Evolutionary conservation across 768 basidiomycete genomes (phyloP), one percentile per base, ranked within the genome.

Genomic region (Psilocybe subaeruginosa): DNA sequence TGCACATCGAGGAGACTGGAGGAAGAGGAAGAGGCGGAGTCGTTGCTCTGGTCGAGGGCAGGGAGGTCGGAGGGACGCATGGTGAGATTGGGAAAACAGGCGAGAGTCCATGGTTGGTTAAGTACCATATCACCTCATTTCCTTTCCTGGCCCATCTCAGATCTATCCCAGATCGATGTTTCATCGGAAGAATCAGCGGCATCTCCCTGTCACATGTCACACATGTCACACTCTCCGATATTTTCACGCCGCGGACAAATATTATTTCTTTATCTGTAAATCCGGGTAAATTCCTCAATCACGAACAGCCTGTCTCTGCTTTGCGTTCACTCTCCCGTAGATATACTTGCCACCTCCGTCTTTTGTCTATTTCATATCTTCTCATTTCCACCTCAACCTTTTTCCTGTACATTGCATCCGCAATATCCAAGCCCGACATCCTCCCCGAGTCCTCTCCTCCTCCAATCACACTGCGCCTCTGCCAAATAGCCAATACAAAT

Each of bases 21-120:
- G 37, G 73, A 68, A 5, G 77, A 77, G 27, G 77, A 71, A 5
- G 76, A 76, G 23, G 76, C 71, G 49, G 71, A 62, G 49, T 60
- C 41, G 46, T 68, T 69, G 59, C 63, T 64, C 54, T 70, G 71
- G 8, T 68, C 63, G 62, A 67, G 66, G 43, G 64, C 56, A 54
- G 62, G 67, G 49, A 56, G 52, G 58, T 57, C 59, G 27, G 55
- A 48, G 39, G 54, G 45, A 51, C 45, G 56, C 66, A 67, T 67
- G 53, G 30, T 39, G 6, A 35, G 52, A 49, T 50, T 46, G 59
- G 53, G 59, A 39, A 52, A 41, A 14, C 23, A 23, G 48, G 3
- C 14, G n/a, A 31, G 27, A 27, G 39, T n/a, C 4, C 33, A 41
- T 23, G 31, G 8, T 9, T 49, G 52, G 58, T 68, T 68, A 68